These are phyloP conservation scores for Pittosporum tobira DNA, from an alignment of 129 eudicot species.

Conservation along the genomic window DNA sequence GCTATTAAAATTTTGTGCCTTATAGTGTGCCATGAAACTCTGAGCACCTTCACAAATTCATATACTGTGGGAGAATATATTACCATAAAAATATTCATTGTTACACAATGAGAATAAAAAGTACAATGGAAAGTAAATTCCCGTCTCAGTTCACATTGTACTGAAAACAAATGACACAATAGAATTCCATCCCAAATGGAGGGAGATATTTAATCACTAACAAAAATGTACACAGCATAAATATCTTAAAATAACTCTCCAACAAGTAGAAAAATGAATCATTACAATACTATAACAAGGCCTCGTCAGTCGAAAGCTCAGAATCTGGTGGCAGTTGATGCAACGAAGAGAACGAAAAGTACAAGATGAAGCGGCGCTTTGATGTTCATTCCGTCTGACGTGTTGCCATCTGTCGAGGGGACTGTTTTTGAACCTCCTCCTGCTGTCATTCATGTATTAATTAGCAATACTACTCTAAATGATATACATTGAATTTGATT, in stretches of 20 bases:
- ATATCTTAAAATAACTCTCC: slow-evolving; percentile 9
- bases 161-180: slow-evolving; percentile 12
- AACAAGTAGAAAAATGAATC: slow-evolving; percentile 7
- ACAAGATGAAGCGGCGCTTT: slow-evolving; percentile 19
- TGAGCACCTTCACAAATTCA: no score
- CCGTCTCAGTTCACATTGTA: not conserved
- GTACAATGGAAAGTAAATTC: not conserved
- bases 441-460: slow-evolving; percentile 7
- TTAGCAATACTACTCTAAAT: not conserved
- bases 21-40: no score
- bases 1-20: no score
- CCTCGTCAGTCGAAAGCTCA: slow-evolving; percentile 7
- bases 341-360: slow-evolving; percentile 18
- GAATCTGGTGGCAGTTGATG: slow-evolving; percentile 15
- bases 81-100: no score
- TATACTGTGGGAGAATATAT: no score
- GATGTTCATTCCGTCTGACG: slow-evolving; percentile 27
- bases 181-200: not conserved
- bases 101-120: no score
- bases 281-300: slow-evolving; percentile 7
- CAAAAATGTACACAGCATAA: not conserved
- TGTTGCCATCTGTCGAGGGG: slow-evolving; percentile 29
- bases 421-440: slow-evolving; percentile 47
- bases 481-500: no score
- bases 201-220: not conserved